Evolutionary conservation across 2,329 filamentous ascomycete species (phyloP).

Genomic region (Sarocladiaceae sp.): DNA sequence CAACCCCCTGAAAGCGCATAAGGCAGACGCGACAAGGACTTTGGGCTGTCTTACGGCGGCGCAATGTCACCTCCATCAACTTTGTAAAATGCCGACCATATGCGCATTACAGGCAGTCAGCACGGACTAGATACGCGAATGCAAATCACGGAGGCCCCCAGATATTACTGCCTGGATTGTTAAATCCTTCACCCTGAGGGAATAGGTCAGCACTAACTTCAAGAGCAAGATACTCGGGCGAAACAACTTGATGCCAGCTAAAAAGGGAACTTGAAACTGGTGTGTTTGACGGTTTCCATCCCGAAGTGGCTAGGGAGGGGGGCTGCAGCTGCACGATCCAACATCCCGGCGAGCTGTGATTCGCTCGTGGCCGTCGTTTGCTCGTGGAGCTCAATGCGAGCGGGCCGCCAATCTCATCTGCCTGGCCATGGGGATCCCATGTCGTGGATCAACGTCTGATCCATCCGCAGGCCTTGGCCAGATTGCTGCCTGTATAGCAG

Average conservation of each 20-base stretch:
- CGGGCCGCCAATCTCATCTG: conserved; percentile 9
- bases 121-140: not conserved
- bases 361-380: conserved; percentile 8
- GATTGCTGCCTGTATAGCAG: too few species aligned
- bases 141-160: not conserved
- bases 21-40: not conserved
- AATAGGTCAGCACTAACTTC: not conserved
- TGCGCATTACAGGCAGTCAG: not conserved
- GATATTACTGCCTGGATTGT: not conserved
- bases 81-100: not conserved
- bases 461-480: conserved; percentile 6
- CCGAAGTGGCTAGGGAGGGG: not conserved
- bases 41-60: not conserved
- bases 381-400: conserved; percentile 9
- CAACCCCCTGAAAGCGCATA: not conserved
- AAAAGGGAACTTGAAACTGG: conserved; percentile 3
- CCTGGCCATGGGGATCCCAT: conserved; percentile 1
- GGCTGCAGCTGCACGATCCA: not conserved
- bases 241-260: not conserved
- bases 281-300: conserved; percentile 5
- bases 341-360: not conserved
- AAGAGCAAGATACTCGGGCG: not conserved
- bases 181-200: not conserved
- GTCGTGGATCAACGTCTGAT: conserved; percentile 4
- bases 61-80: too few species aligned